A percentile compares a stretch with the other conserved stretches of the same genome.
phyloP scores from a whole-genome alignment of 768 basidiomycete species.

The Heimioporus sp. region DNA sequence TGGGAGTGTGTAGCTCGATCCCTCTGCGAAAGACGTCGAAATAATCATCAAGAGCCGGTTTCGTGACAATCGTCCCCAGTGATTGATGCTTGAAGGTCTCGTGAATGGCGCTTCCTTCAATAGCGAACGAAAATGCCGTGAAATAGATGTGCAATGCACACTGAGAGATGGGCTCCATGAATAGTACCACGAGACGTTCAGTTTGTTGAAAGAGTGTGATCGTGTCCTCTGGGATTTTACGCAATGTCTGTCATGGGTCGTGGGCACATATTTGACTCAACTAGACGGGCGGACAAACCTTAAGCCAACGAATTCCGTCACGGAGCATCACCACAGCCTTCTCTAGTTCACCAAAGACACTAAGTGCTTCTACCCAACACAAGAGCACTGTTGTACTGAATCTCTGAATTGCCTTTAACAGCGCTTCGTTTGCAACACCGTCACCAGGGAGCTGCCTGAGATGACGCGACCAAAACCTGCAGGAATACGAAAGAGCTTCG shows the following conservation, averaged over 20 bases:
- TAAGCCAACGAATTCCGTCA: conserved; percentile 12
- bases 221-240: conserved; percentile 2
- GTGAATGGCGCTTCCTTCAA: not conserved
- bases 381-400: conserved; percentile 16
- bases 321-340: conserved; percentile 14
- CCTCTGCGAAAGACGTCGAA: not conserved
- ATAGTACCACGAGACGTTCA: conserved; percentile 17
- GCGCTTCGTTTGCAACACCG: conserved; percentile 2
- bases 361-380: conserved; percentile 17
- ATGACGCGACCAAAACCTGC: conserved; percentile 20
- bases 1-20: not conserved
- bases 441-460: conserved; percentile 9
- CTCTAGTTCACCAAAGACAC: conserved; percentile 18
- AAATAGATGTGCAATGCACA: conserved; percentile 20
- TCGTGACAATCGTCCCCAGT: not conserved
- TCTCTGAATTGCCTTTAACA: conserved; percentile 2
- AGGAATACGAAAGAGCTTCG: conserved; percentile 17
- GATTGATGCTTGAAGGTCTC: conserved; percentile 9
- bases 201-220: conserved; percentile 15
- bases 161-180: conserved; percentile 18
- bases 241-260: conserved; percentile 2
- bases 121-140: conserved; percentile 5
- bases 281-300: not conserved
- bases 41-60: not conserved
- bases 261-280: not conserved